A percentile compares a stretch with the other conserved stretches of the same genome.
These are phyloP conservation scores for Metschnikowia anglica DNA, from an alignment of 805 yeast species.

Conservation along the genomic window DNA sequence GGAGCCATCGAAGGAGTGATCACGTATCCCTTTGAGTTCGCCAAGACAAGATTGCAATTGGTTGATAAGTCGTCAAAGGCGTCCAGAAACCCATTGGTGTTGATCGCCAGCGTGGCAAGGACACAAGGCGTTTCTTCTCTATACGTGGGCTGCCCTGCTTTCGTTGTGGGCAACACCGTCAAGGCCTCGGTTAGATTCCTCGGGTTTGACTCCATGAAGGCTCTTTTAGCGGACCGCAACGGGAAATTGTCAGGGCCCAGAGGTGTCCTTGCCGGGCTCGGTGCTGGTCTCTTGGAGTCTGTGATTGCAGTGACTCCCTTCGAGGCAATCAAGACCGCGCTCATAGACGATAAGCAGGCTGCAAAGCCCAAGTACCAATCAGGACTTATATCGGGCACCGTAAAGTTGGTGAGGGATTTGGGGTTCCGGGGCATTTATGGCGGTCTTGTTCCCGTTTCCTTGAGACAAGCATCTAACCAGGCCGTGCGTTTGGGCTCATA, in stretches of 20 bases:
- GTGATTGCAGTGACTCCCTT: slow-evolving; percentile 95
- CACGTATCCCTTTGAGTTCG: slow-evolving; percentile 96
- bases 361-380: slow-evolving; percentile 73
- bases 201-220: slow-evolving; percentile 87
- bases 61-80: slow-evolving; percentile 61
- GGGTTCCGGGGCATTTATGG: slow-evolving; percentile 84
- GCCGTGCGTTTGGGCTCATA: slow-evolving; percentile 94
- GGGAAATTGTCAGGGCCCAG: slow-evolving; percentile 88
- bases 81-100: slow-evolving; percentile 79
- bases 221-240: slow-evolving; percentile 70
- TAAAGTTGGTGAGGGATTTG: slow-evolving; percentile 66
- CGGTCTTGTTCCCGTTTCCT: slow-evolving; percentile 87
- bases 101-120: slow-evolving; percentile 71
- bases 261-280: slow-evolving; percentile 95
- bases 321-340: slow-evolving; percentile 93
- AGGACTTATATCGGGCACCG: slow-evolving; percentile 60
- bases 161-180: slow-evolving; percentile 92
- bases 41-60: slow-evolving; percentile 88
- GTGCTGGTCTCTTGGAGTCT: slow-evolving; percentile 92
- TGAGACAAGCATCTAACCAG: slow-evolving; percentile 94
- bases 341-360: slow-evolving; percentile 88
- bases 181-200: slow-evolving; percentile 94
- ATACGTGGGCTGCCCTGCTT: slow-evolving; percentile 95
- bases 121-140: slow-evolving; percentile 76
- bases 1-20: slow-evolving; percentile 93